Conservation (phyloP, 1,139 yeast genomes). For the Protomyces inouyei region DNA sequence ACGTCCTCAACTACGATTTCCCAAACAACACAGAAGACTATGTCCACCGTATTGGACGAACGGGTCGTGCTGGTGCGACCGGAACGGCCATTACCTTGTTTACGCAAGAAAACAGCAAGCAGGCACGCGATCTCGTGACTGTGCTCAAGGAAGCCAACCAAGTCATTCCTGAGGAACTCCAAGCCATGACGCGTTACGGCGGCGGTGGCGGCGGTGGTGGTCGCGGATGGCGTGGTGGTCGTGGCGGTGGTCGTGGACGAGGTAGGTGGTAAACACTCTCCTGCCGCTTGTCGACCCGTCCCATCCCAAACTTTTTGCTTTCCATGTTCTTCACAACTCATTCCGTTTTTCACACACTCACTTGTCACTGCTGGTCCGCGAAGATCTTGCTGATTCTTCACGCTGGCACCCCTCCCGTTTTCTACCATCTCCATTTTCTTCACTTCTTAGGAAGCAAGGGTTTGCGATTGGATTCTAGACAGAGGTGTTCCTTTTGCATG, state of each 20-base stretch:
- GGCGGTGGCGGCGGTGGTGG: slow-evolving; percentile 48
- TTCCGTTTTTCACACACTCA: background rate
- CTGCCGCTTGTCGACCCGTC: background rate
- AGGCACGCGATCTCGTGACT: slow-evolving; percentile 86
- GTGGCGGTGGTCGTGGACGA: slow-evolving; percentile 54
- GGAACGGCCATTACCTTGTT: slow-evolving; percentile 96
- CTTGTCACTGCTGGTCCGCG: too few species aligned
- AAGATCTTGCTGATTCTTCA: too few species aligned
- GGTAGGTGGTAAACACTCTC: slow-evolving; percentile 38
- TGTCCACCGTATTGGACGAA: slow-evolving; percentile 94
- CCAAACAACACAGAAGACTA: slow-evolving; percentile 97
- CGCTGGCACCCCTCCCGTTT: too few species aligned
- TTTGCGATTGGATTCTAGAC: too few species aligned
- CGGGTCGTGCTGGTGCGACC: slow-evolving; percentile 95
- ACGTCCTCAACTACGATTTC: slow-evolving; percentile 91
- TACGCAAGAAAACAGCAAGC: slow-evolving; percentile 78
- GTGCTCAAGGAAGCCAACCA: slow-evolving; percentile 96
- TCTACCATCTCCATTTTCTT: too few species aligned
- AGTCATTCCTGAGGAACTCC: slow-evolving; percentile 55
- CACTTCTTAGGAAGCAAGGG: too few species aligned
- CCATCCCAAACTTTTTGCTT: background rate
- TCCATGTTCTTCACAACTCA: background rate
- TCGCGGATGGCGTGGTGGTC: slow-evolving; percentile 50
- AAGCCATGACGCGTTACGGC: slow-evolving; percentile 45
- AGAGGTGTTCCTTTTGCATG: too few species aligned